A percentile compares a stretch with the other conserved stretches of the same genome.
These are phyloP conservation scores for Platanus orientalis DNA, from an alignment of 164 flowering plant genomes.

Conservation along the genomic window DNA sequence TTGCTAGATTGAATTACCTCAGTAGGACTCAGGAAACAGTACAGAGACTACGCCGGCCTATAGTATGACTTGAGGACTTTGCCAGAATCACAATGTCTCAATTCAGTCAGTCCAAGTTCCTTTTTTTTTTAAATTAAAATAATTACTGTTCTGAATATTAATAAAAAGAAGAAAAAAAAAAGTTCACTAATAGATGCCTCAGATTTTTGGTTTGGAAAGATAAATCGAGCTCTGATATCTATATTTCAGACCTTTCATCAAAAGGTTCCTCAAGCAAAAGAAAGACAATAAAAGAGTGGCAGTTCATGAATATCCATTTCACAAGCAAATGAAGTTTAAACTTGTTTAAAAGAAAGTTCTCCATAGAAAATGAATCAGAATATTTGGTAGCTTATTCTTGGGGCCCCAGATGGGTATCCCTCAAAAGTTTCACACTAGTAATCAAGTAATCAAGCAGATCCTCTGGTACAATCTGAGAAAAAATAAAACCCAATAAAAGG, in stretches of 20 bases:
- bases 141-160: too few relatives aligned
- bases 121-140: too few relatives aligned
- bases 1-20: too few relatives aligned
- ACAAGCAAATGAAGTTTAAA: not conserved
- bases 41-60: too few relatives aligned
- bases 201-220: too few relatives aligned
- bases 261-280: not conserved
- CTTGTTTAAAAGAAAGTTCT: not conserved
- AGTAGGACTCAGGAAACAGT: too few relatives aligned
- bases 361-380: slow-evolving; percentile 24
- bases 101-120: not conserved
- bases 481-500: slow-evolving; percentile 23
- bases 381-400: slow-evolving; percentile 27
- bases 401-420: slow-evolving; percentile 36
- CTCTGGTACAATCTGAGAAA: slow-evolving; percentile 36
- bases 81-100: not conserved
- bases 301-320: not conserved
- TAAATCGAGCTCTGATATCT: too few relatives aligned
- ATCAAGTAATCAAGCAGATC: slow-evolving; percentile 34
- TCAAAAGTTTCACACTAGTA: slow-evolving; percentile 44
- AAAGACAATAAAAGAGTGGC: not conserved
- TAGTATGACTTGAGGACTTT: not conserved
- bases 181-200: too few relatives aligned
- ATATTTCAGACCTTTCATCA: not conserved
- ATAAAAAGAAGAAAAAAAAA: too few relatives aligned